phyloP scores from a whole-genome alignment of 495 filamentous ascomycete genomes.

The Lophium mytilinum region DNA sequence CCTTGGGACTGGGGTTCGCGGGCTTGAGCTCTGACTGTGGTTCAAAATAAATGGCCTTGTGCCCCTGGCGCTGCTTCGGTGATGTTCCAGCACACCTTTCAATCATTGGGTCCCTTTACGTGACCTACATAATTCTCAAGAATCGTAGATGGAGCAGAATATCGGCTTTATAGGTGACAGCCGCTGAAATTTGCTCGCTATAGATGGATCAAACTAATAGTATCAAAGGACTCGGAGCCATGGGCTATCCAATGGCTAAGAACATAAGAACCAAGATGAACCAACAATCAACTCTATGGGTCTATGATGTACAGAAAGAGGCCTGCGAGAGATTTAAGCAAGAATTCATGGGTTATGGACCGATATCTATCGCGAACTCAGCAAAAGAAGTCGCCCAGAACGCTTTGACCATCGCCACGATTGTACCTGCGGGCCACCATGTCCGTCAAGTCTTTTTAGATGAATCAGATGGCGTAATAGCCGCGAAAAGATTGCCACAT shows the following conservation, averaged over 20 bases:
- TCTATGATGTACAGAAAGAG: slow-evolving; percentile 16
- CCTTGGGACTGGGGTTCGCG: too few species aligned
- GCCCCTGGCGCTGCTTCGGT: too few species aligned
- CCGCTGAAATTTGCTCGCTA: too few species aligned
- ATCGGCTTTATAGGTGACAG: too few species aligned
- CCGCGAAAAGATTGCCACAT: background rate
- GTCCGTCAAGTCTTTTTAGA: slow-evolving; percentile 19
- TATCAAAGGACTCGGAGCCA: slow-evolving; percentile 18
- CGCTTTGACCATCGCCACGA: slow-evolving; percentile 14
- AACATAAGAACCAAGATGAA: slow-evolving; percentile 15
- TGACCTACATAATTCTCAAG: too few species aligned
- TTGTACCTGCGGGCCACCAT: slow-evolving; percentile 15
- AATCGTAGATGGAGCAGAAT: too few species aligned
- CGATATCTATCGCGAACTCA: slow-evolving; percentile 11
- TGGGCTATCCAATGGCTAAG: slow-evolving; percentile 23
- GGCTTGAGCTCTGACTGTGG: too few species aligned
- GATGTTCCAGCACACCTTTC: too few species aligned
- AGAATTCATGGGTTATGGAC: slow-evolving; percentile 10
- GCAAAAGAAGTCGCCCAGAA: slow-evolving; percentile 16
- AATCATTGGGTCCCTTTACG: too few species aligned
- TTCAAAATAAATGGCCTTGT: too few species aligned
- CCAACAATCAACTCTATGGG: slow-evolving; percentile 10
- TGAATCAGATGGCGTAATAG: slow-evolving; percentile 15
- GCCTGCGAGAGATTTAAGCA: slow-evolving; percentile 13
- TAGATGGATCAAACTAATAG: too few species aligned